Evolutionary conservation across 1,139 yeast species (phyloP).

Genomic region (Nakaseomyces glabratus): DNA sequence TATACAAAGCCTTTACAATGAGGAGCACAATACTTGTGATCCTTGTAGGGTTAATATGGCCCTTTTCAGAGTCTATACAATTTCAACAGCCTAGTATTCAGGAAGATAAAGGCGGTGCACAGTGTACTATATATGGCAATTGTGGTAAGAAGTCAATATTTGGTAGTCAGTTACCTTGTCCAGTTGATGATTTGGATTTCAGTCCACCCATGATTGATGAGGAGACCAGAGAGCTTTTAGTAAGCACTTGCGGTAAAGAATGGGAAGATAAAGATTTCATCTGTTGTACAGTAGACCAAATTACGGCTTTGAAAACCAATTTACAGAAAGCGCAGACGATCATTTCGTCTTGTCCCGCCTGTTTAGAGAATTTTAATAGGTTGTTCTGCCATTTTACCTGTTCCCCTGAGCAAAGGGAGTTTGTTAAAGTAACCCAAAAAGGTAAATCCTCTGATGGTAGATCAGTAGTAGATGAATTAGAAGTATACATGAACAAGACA

Average conservation of each 20-base stretch:
- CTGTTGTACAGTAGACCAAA: constrained; percentile 51
- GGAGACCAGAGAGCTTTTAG: constrained; percentile 41
- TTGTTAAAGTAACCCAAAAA: constrained; percentile 56
- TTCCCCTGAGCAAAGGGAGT: constrained; percentile 71
- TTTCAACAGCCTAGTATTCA: too few relatives aligned
- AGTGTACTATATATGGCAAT: constrained; percentile 31
- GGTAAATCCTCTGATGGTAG: constrained; percentile 46
- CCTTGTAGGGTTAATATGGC: too few relatives aligned
- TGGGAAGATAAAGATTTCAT: constrained; percentile 40
- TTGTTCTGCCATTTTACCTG: constrained; percentile 87
- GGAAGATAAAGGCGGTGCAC: too few relatives aligned
- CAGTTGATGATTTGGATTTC: constrained; percentile 36
- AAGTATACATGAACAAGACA: constrained; percentile 48
- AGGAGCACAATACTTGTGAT: too few relatives aligned
- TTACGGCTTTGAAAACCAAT: constrained; percentile 40
- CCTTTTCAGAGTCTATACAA: too few relatives aligned
- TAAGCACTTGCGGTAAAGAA: constrained; percentile 61
- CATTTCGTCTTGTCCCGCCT: constrained; percentile 91
- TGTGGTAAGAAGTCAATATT: constrained; percentile 80
- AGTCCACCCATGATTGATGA: constrained; percentile 34
- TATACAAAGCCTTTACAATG: too few relatives aligned
- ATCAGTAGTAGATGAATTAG: constrained; percentile 62
- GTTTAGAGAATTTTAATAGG: constrained; percentile 74
- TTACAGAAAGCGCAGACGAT: constrained; percentile 68
- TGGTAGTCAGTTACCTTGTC: constrained; percentile 76